Evolutionary conservation across 2,329 filamentous ascomycete species (phyloP).

Genomic region (Fonsecaea monophora): DNA sequence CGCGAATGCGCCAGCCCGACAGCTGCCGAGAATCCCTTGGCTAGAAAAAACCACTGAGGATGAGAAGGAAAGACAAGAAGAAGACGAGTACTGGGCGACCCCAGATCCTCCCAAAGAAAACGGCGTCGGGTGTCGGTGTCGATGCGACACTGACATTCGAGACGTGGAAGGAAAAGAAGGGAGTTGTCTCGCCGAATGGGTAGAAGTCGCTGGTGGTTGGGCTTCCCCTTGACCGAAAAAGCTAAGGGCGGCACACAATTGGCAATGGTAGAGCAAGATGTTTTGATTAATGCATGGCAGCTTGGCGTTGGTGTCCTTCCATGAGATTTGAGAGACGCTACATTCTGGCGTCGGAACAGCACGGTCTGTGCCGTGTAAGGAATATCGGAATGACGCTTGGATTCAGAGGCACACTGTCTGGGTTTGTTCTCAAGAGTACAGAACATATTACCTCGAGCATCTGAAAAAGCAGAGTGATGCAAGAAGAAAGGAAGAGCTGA

Average conservation of each 20-base stretch:
- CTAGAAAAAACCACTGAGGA: conserved; percentile 82
- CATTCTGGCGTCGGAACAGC: conserved; percentile 20
- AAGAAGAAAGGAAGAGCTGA: conserved; percentile 5
- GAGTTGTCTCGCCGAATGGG: conserved; percentile 94
- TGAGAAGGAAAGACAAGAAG: conserved; percentile 82
- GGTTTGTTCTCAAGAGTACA: conserved; percentile 19
- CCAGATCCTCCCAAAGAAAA: conserved; percentile 91
- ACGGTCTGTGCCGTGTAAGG: conserved; percentile 10
- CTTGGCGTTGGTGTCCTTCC: conserved; percentile 31
- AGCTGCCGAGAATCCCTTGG: conserved; percentile 79
- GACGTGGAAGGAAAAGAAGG: conserved; percentile 98
- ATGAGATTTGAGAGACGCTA: conserved; percentile 13
- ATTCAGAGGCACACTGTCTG: conserved; percentile 23
- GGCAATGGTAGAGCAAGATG: conserved; percentile 36
- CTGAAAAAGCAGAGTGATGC: neutral
- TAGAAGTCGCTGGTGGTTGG: conserved; percentile 95
- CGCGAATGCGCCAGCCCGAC: conserved; percentile 87
- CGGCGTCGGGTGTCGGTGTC: conserved; percentile 93
- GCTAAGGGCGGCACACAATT: conserved; percentile 3
- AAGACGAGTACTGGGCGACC: conserved; percentile 94
- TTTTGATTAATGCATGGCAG: conserved; percentile 33
- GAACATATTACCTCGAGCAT: conserved; percentile 2
- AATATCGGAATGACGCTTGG: conserved; percentile 22
- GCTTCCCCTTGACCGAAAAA: conserved; percentile 60
- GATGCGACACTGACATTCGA: conserved; percentile 95